These are phyloP conservation scores for Drechmeria coniospora DNA, from an alignment of 2,329 filamentous ascomycete genomes.

Conservation along the genomic window DNA sequence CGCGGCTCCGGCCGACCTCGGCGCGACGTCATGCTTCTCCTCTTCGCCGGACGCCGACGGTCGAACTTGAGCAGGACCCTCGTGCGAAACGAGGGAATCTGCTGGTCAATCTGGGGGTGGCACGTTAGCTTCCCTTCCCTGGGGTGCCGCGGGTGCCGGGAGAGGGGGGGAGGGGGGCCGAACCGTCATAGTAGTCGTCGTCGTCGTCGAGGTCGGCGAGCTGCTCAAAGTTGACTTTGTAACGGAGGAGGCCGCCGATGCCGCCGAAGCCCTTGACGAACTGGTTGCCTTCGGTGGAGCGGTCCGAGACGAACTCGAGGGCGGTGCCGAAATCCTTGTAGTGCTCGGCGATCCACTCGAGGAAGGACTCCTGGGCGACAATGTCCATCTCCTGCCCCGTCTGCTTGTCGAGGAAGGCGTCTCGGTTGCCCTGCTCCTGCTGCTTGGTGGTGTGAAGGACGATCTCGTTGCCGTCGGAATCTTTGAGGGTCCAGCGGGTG, in stretches of 20 bases:
- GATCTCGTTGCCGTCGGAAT: slow-evolving; percentile 53
- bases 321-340: slow-evolving; percentile 96
- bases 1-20: slow-evolving; percentile 28
- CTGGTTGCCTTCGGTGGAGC: slow-evolving; percentile 96
- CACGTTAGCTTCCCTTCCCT: not conserved
- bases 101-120: slow-evolving; percentile 63
- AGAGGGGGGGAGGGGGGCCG: slow-evolving; percentile 5
- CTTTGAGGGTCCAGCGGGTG: slow-evolving; percentile 80
- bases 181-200: slow-evolving; percentile 79
- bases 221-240: slow-evolving; percentile 99
- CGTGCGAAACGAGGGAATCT: slow-evolving; percentile 73
- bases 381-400: slow-evolving; percentile 97
- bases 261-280: slow-evolving; percentile 99
- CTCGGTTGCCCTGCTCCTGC: slow-evolving; percentile 54
- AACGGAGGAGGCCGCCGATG: slow-evolving; percentile 90
- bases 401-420: slow-evolving; percentile 86
- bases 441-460: slow-evolving; percentile 79
- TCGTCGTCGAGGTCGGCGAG: slow-evolving; percentile 84
- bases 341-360: slow-evolving; percentile 98
- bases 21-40: slow-evolving; percentile 24
- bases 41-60: slow-evolving; percentile 26
- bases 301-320: slow-evolving; percentile 93
- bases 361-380: slow-evolving; percentile 71
- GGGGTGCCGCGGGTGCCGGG: not conserved
- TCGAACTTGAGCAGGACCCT: slow-evolving; percentile 61